Evolutionary conservation across 2,329 filamentous ascomycete genomes (phyloP), one percentile per base, ranked within the genome.

Genomic region (Aspergillus felis): DNA sequence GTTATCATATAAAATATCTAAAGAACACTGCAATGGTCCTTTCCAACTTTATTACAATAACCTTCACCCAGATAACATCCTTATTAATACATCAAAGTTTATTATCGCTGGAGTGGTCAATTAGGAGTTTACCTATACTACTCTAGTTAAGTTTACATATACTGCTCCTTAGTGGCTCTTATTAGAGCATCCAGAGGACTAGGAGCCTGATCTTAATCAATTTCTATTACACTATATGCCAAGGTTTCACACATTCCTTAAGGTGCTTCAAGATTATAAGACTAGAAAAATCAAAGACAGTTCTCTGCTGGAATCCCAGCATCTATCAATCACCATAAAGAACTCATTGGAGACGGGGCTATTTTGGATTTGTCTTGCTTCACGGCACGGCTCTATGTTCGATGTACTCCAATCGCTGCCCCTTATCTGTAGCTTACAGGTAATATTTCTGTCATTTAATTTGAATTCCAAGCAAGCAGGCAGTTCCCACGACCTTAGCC

Each of bases 41-140:
- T 71, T 72, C 56, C 25, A 35, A n/a, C 58, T 72, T 24, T 70
- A 58, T 54, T 73, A 67, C 55, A 68, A 73, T 54, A 70, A 73
- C 51, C 54, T 72, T 51, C 59, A 61, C 12, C 69, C 68, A 5
- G 66, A 59, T 4, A 68, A 69, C 60, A 61, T 68, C 3, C 59
- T 71, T 57, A 55, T 66, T 54, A 62, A 67, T 58, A 54, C 61
- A 44, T 56, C 50, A 57, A 54, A 57, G 24, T 61, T 63, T 49
- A 22, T 48, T 52, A 59, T 69, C 27, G 56, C 51, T 28, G 65
- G 57, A 35, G 66, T 67, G 4, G 60, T 70, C 28, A 66, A 71
- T 53, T 71, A 64, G 68, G 68, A 69, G 49, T 69, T 67, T 54
- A 61, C 61, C 10, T 67, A 71, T 48, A 64, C 64, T 50, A 66